These are phyloP conservation scores for Ogataea salicorniae DNA, from an alignment of 805 yeast species.

Conservation along the genomic window DNA sequence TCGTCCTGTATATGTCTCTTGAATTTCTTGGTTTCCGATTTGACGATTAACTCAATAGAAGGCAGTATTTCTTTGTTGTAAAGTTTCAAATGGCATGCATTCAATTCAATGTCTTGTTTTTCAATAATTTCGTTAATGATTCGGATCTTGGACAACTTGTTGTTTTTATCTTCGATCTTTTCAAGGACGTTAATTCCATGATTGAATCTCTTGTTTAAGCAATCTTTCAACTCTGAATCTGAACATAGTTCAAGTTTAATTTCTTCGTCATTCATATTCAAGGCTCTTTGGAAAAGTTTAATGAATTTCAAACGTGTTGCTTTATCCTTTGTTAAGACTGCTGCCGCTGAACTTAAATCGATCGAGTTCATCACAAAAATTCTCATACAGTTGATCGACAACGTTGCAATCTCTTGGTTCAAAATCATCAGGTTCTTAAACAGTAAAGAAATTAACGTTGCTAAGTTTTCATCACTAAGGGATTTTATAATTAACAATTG, in stretches of 20 bases:
- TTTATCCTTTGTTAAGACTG: neutral
- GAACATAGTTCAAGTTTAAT: constrained; percentile 7
- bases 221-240: constrained; percentile 6
- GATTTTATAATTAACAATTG: constrained; percentile 7
- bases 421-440: constrained; percentile 9
- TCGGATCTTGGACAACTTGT: constrained; percentile 1
- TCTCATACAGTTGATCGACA: constrained; percentile 22
- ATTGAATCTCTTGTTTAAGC: constrained; percentile 8
- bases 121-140: constrained; percentile 1
- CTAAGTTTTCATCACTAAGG: constrained; percentile 6
- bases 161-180: neutral
- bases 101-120: neutral
- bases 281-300: constrained; percentile 3
- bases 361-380: constrained; percentile 10
- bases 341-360: neutral
- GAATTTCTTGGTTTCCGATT: constrained; percentile 43
- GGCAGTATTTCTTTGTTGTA: constrained; percentile 27
- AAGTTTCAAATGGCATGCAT: neutral
- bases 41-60: constrained; percentile 35
- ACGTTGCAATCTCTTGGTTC: constrained; percentile 10
- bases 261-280: constrained; percentile 20
- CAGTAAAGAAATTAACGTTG: constrained; percentile 11
- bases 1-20: constrained; percentile 59
- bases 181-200: constrained; percentile 1
- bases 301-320: neutral